A percentile compares a stretch with the other conserved stretches of the same genome.
These are phyloP conservation scores for Cladophialophora chaetospira DNA, from an alignment of 2,329 filamentous ascomycete genomes.

Conservation along the genomic window DNA sequence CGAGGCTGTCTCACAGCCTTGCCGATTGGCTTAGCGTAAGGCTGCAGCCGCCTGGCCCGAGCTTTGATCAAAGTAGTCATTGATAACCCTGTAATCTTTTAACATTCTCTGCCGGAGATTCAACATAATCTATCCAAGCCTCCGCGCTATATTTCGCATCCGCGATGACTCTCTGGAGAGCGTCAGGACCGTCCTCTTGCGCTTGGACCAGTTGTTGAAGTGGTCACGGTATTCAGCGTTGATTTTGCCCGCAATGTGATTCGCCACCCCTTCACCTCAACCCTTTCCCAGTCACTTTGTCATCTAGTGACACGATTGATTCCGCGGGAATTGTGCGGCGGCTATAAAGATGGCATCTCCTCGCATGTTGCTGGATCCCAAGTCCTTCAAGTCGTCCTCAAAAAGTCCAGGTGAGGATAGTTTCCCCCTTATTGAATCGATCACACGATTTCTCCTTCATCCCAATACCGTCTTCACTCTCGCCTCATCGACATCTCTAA, in stretches of 20 bases:
- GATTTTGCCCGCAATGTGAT: conserved; percentile 9
- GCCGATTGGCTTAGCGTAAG: conserved; percentile 17
- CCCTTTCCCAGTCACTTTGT: not conserved
- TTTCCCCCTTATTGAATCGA: no score
- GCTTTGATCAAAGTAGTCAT: conserved; percentile 1
- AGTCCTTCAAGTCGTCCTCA: conserved; percentile 42
- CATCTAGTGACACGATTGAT: not conserved
- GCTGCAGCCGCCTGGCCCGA: conserved; percentile 14
- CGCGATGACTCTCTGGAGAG: no score
- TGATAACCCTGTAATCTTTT: not conserved
- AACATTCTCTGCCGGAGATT: not conserved
- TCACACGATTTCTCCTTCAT: no score
- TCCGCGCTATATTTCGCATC: no score
- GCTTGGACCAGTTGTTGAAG: not conserved
- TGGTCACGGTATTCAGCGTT: not conserved
- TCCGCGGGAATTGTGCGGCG: not conserved
- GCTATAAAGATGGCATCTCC: conserved; percentile 41
- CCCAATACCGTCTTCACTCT: no score
- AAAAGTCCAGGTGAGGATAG: conserved; percentile 24
- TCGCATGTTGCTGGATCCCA: conserved; percentile 48
- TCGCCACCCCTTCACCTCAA: conserved; percentile 20
- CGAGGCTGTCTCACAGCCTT: conserved; percentile 6
- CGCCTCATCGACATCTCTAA: no score
- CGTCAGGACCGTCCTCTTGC: no score
- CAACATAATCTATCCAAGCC: no score